These are phyloP conservation scores for Gentiana macrophylla DNA, from an alignment of 257 asterid genomes.

Conservation along the genomic window DNA sequence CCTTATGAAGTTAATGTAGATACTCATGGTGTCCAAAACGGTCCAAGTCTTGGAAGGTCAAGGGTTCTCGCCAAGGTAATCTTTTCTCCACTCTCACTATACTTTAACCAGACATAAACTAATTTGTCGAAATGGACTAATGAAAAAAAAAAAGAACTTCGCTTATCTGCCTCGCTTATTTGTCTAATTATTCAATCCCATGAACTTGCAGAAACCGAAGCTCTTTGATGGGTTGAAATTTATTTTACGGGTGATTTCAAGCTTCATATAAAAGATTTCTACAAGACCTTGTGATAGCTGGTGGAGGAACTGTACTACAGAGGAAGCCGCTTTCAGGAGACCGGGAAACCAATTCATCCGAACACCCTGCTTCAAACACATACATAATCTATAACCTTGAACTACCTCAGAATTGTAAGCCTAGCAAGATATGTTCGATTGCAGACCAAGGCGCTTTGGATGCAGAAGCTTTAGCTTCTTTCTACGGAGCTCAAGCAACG, in stretches of 20 bases:
- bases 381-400: constrained; percentile 53
- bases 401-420: constrained; percentile 36
- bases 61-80: constrained; percentile 59
- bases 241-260: constrained; percentile 59
- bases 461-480: constrained; percentile 58
- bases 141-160: too few species aligned
- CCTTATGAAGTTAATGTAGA: constrained; percentile 65
- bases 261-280: constrained; percentile 67
- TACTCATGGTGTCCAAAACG: constrained; percentile 65
- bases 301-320: constrained; percentile 73
- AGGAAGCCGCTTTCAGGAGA: constrained; percentile 61
- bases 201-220: constrained; percentile 63
- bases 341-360: constrained; percentile 11
- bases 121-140: too few species aligned
- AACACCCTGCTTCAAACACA: constrained; percentile 18
- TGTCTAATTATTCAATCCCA: background rate
- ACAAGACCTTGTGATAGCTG: constrained; percentile 68
- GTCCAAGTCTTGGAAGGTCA: constrained; percentile 80
- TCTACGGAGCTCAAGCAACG: constrained; percentile 47
- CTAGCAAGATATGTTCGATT: constrained; percentile 19
- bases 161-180: too few species aligned
- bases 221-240: constrained; percentile 57
- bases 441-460: constrained; percentile 24
- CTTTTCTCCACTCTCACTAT: constrained; percentile 3
- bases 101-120: background rate